Evolutionary conservation across 1,139 yeast genomes (phyloP).

Genomic region (Lodderomyces metapsilosis): DNA sequence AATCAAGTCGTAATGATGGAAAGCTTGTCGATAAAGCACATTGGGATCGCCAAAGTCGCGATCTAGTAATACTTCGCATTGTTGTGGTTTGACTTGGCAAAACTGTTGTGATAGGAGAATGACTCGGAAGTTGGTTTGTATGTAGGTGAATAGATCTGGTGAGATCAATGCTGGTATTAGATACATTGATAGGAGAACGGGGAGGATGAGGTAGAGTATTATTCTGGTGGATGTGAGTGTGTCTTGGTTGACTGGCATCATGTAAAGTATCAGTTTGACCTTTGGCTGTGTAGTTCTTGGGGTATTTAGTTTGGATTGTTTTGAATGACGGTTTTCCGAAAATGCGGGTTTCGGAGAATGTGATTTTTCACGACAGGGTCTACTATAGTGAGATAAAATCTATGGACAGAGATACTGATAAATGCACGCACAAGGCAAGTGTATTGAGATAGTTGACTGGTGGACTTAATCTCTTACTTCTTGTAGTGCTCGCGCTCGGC

Average conservation of each 20-base stretch:
- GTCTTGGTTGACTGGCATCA: neutral
- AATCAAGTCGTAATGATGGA: conserved; percentile 17
- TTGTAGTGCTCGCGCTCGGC: too few species aligned
- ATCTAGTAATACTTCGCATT: conserved; percentile 16
- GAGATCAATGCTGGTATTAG: conserved; percentile 9
- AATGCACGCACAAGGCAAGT: too few species aligned
- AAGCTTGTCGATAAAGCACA: conserved; percentile 13
- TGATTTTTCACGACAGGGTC: neutral
- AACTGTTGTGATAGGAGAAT: conserved; percentile 16
- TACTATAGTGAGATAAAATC: too few species aligned
- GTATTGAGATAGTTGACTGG: too few species aligned
- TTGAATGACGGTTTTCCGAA: neutral
- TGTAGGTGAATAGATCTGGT: conserved; percentile 8
- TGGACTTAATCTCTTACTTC: too few species aligned
- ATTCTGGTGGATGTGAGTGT: neutral
- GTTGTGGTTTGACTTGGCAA: conserved; percentile 17
- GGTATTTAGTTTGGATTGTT: too few species aligned
- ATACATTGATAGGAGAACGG: conserved; percentile 5
- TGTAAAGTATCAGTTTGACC: too few species aligned
- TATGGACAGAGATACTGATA: too few species aligned
- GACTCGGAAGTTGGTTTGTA: conserved; percentile 16
- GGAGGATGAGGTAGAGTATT: conserved; percentile 2
- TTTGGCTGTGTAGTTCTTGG: too few species aligned
- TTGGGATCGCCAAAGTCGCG: conserved; percentile 12
- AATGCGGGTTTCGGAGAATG: neutral